phyloP scores from a whole-genome alignment of 2,329 filamentous ascomycete species.

The Pseudogymnoascus destructans region DNA sequence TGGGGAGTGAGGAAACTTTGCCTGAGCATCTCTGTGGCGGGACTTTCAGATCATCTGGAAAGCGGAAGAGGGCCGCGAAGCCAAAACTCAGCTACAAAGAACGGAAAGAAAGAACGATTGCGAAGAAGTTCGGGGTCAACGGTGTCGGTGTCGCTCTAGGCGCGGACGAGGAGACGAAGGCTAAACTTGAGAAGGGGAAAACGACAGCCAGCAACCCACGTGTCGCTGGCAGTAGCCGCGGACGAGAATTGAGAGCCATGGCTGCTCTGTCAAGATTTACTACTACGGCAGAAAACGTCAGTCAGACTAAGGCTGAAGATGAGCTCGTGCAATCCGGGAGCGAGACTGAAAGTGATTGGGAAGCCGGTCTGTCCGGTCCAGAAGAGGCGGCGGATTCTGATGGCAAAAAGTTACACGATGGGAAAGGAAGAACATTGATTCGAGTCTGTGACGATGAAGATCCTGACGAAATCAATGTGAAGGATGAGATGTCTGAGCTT shows the following conservation, averaged over 20 bases:
- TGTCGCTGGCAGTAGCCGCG: slow-evolving; percentile 46
- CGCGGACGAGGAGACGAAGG: slow-evolving; percentile 45
- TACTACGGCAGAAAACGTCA: slow-evolving; percentile 26
- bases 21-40: slow-evolving; percentile 70
- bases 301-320: slow-evolving; percentile 22
- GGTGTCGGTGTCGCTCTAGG: slow-evolving; percentile 24
- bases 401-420: slow-evolving; percentile 51
- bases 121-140: slow-evolving; percentile 44
- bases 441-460: slow-evolving; percentile 63
- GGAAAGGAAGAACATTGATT: slow-evolving; percentile 53
- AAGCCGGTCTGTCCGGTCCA: slow-evolving; percentile 21
- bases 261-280: slow-evolving; percentile 48
- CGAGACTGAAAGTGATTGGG: slow-evolving; percentile 33
- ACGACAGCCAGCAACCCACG: slow-evolving; percentile 40
- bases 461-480: slow-evolving; percentile 42
- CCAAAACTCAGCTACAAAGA: slow-evolving; percentile 26
- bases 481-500: slow-evolving; percentile 56
- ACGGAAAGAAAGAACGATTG: slow-evolving; percentile 39
- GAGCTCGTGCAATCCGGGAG: slow-evolving; percentile 32
- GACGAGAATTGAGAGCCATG: slow-evolving; percentile 46
- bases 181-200: slow-evolving; percentile 34
- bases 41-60: slow-evolving; percentile 49
- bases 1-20: slow-evolving; percentile 41
- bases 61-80: slow-evolving; percentile 40
- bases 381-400: slow-evolving; percentile 51